Base-by-base conservation (phyloP, 208 protist species). In the Wallacemonas rigidus region DNA sequence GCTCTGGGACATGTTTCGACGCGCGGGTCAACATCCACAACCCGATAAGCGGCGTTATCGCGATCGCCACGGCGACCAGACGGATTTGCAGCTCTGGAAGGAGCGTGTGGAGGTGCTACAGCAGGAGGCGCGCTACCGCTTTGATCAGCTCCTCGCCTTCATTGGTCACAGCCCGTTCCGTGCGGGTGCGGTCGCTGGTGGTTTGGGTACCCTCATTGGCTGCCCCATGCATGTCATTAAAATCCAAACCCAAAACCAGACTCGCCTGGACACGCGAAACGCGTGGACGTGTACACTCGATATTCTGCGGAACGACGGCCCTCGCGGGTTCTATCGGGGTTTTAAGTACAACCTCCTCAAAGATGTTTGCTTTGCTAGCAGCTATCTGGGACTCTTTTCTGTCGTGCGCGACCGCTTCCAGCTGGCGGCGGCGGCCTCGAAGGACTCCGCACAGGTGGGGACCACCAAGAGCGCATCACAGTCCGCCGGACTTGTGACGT, bases 211-310 rank as follows among this genome's bases (percentile, higher is more conserved):
- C 35, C 43, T 94, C 40, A 89, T 96, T 72, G 88, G 92, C 7
- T 96, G 92, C 68, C 92, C 92, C 7, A 88, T 95, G 82, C 87
- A 96, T 71, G 92, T 96, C 14, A 84, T 96, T 43, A 96, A 96
- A 69, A 89, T 96, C n/a, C 80, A 87, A 47, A 95, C 92, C 17
- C 92, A 96, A 74, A 87, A 85, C 63, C 73, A 76, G 43, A 95
- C 92, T 0, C 57, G 67, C 2, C 36, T 50, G 9, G 63, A 64
- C 57, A 94, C 82, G 7, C 73, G 75, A 2, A 96, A 94, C 73
- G 85, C 89, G 41, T 93, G 87, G 88, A 90, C 89, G 51, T 96
- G 87, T 68, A 79, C 80, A 63, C 36, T 68, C 2, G 70, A 83
- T 17, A 95, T 96, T 60, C 82, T 72, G 45, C 38, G 53, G 15